These are phyloP conservation scores for Liquidambar formosana DNA, from an alignment of 164 flowering plant species.

Conservation along the genomic window DNA sequence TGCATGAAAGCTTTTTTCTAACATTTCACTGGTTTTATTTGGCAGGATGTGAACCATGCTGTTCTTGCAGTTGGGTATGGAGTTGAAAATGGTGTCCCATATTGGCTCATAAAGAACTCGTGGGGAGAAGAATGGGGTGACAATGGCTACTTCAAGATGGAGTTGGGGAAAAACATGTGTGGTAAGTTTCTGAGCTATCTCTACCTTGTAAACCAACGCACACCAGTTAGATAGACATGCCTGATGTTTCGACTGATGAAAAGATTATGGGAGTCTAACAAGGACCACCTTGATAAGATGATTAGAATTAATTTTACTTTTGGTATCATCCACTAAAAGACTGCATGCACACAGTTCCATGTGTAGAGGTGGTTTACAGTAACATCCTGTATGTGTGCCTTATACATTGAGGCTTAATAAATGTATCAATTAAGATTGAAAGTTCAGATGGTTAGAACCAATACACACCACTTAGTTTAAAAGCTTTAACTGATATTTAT, in stretches of 20 bases:
- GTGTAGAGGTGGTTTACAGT: too few relatives aligned
- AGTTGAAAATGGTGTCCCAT: slow-evolving; percentile 74
- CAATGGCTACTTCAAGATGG: slow-evolving; percentile 95
- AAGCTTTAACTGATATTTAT: neutral
- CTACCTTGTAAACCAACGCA: neutral
- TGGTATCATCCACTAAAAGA: too few relatives aligned
- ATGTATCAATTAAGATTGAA: too few relatives aligned
- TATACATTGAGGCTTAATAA: too few relatives aligned
- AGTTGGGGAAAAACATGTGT: slow-evolving; percentile 98
- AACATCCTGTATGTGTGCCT: too few relatives aligned
- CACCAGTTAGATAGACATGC: neutral
- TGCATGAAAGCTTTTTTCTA: neutral
- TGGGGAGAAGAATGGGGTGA: slow-evolving; percentile 94
- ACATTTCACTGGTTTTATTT: slow-evolving; percentile 4
- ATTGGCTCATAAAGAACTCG: slow-evolving; percentile 97
- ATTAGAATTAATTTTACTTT: too few relatives aligned
- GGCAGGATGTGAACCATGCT: slow-evolving; percentile 99
- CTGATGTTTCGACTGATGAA: neutral
- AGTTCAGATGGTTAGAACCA: neutral
- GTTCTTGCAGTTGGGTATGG: slow-evolving; percentile 98
- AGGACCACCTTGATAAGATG: too few relatives aligned
- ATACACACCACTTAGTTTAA: neutral
- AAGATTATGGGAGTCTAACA: too few relatives aligned
- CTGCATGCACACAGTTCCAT: too few relatives aligned
- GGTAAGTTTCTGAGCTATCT: slow-evolving; percentile 51